Base-by-base conservation (phyloP, 2,329 filamentous ascomycete species). In the Lithohypha guttulata region DNA sequence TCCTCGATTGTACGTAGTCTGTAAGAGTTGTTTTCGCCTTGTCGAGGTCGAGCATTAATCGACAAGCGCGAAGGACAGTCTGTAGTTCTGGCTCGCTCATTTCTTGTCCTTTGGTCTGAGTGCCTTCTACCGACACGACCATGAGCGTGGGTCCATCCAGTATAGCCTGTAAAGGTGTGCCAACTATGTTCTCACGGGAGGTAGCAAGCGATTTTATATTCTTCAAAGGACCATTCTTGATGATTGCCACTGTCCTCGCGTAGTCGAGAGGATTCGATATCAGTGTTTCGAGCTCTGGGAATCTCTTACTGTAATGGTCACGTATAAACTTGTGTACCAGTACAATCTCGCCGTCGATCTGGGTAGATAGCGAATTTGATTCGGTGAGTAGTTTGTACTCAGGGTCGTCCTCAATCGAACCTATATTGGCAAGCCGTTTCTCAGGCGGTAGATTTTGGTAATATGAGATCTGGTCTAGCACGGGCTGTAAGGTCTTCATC, bases 251-350 rank as follows among this genome's bases (percentile, higher is more conserved):
- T 0, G 91, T 84, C 65, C 93, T 94, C 19, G 89, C 86, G 63
- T 95, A 98, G 57, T 95, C 85, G 35, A 96, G 71, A 1, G 91
- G 86, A 53, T 89, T 94, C 42, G 84, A 85, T 44, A 98, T 81
- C 22, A 98, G 74, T 13, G 74, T 76, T 60, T 98, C 91, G 27
- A 98, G 74, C 61, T 95, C 89, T 0, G 91, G 89, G 54, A 96
- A 98, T 44, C 89, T 77, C 13, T 82, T 73, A 7, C 87, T 94
- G 64, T 98, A 98, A 62, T 95, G 85, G 55, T 98, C 91, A 54
- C 89, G 77, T 43, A 95, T 85, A 60, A 85, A 93, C 63, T 98
- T 98, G 69, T 98, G 91, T 15, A 96, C 84, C 6, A 91, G 73
- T 22, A 83, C 82, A 31, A 96, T 83, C 60, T 96, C 89, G 56